Evolutionary conservation across 2,329 filamentous ascomycete species (phyloP).

Genomic region (Aspergillus tanneri): DNA sequence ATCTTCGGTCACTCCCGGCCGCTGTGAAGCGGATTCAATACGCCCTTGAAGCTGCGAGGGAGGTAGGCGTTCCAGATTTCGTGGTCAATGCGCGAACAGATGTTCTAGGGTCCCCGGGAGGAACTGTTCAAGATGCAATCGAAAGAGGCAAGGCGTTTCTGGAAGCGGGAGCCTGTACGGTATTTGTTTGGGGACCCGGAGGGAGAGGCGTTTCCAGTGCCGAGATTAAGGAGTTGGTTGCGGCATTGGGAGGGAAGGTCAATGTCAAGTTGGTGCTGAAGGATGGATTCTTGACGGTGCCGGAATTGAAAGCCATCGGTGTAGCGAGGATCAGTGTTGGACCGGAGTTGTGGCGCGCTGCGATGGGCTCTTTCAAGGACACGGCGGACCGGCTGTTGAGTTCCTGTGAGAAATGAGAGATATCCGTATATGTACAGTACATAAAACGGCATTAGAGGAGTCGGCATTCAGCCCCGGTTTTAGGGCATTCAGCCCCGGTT

Average conservation of each 20-base stretch:
- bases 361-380: constrained; percentile 35
- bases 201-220: constrained; percentile 45
- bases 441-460: not conserved
- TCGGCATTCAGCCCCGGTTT: no score
- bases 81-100: constrained; percentile 61
- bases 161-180: constrained; percentile 57
- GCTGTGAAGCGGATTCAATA: constrained; percentile 50
- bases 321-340: constrained; percentile 59
- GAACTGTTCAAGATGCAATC: constrained; percentile 51
- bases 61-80: constrained; percentile 55
- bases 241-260: constrained; percentile 51
- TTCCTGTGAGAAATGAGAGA: not conserved
- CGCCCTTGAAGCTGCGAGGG: constrained; percentile 33
- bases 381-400: constrained; percentile 30
- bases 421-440: not conserved
- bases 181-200: constrained; percentile 61
- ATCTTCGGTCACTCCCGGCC: constrained; percentile 43
- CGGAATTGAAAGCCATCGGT: constrained; percentile 50
- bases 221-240: constrained; percentile 51
- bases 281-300: constrained; percentile 43
- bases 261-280: constrained; percentile 48
- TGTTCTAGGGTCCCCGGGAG: constrained; percentile 35
- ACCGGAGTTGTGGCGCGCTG: constrained; percentile 47
- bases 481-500: no score
- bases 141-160: constrained; percentile 57